phyloP scores from a whole-genome alignment of 345 rosid genomes.

The Populus alba region DNA sequence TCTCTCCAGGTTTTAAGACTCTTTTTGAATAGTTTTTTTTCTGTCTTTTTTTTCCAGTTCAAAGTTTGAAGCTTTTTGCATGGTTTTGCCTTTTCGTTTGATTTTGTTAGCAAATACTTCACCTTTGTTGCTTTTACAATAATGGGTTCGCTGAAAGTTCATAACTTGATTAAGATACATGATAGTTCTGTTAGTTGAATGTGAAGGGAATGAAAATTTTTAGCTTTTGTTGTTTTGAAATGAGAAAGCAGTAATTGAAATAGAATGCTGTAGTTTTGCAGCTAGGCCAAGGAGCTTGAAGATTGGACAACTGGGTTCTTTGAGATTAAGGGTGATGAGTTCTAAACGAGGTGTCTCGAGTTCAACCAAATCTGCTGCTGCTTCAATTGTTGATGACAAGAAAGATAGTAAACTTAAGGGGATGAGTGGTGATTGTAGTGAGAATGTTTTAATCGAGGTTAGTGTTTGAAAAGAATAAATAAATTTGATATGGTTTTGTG shows the following conservation, averaged over 20 bases:
- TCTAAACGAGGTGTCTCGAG: slow-evolving; percentile 41
- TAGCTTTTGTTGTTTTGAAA: not conserved
- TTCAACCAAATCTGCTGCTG: slow-evolving; percentile 19
- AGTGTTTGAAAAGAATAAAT: not conserved
- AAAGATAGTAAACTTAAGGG: slow-evolving; percentile 39
- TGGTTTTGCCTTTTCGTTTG: not conserved
- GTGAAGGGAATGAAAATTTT: not conserved
- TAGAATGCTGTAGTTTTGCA: slow-evolving; percentile 36
- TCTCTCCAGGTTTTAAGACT: slow-evolving; percentile 30
- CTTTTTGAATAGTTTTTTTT: slow-evolving; percentile 5
- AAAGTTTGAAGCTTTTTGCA: not conserved
- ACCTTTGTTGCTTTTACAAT: too few relatives aligned
- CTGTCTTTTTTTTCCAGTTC: not conserved
- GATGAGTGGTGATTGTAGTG: slow-evolving; percentile 12
- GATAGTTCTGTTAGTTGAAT: too few relatives aligned
- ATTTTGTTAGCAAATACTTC: too few relatives aligned
- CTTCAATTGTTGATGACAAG: slow-evolving; percentile 32
- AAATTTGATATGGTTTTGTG: not conserved
- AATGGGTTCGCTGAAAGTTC: too few relatives aligned
- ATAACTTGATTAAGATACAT: too few relatives aligned
- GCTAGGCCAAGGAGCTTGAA: slow-evolving; percentile 35
- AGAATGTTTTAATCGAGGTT: slow-evolving; percentile 29
- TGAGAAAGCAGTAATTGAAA: not conserved
- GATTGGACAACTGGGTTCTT: slow-evolving; percentile 25
- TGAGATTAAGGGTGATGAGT: slow-evolving; percentile 31